Evolutionary conservation across 208 protist genomes (phyloP).

Genomic region (Giardia duodenalis): DNA sequence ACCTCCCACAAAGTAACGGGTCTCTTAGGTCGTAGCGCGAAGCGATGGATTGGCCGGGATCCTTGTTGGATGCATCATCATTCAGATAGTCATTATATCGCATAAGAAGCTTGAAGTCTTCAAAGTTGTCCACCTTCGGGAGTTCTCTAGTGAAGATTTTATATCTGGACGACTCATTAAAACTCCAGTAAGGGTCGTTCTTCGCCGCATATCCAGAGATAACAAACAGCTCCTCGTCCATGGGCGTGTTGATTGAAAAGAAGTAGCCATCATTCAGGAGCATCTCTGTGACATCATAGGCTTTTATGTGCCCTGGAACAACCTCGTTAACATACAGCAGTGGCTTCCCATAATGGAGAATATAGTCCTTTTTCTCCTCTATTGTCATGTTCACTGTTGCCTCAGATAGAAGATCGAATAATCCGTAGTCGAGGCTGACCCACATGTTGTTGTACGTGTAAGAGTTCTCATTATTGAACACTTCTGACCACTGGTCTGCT

Average conservation of each 20-base stretch:
- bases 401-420: background rate
- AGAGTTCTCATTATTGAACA: background rate
- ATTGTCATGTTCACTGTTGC: background rate
- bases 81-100: constrained; percentile 27
- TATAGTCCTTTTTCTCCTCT: background rate
- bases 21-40: constrained; percentile 17
- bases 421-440: background rate
- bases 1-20: background rate
- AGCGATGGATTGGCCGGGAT: background rate
- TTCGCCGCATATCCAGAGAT: constrained; percentile 13
- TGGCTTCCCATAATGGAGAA: background rate
- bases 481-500: background rate
- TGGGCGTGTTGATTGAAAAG: constrained; percentile 17
- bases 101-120: constrained; percentile 14
- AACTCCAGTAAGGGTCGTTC: constrained; percentile 28
- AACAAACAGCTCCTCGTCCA: background rate
- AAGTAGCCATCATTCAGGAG: background rate
- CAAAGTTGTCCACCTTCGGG: background rate
- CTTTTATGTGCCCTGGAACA: background rate
- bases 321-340: constrained; percentile 1
- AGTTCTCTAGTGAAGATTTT: background rate
- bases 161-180: background rate
- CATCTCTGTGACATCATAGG: background rate
- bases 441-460: constrained; percentile 21
- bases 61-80: background rate